phyloP scores from a whole-genome alignment of 2,329 filamentous ascomycete genomes.

The Chaetothyriales sp. region DNA sequence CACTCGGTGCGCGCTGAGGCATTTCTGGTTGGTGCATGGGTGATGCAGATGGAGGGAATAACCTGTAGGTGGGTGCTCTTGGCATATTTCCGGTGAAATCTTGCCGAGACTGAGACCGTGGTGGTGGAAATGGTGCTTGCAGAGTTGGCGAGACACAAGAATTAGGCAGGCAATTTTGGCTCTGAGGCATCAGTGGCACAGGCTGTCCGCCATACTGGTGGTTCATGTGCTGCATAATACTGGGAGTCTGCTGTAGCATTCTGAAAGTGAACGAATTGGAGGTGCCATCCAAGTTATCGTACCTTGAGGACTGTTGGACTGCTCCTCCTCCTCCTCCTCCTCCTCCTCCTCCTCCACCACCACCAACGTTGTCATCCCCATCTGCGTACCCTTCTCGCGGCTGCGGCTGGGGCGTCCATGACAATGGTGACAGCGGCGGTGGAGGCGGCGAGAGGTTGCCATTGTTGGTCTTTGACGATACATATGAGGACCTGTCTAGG shows the following conservation, averaged over 20 bases:
- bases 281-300: slow-evolving; percentile 9
- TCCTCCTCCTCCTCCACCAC: no score
- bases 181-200: background rate
- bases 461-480: slow-evolving; percentile 1
- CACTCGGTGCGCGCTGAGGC: background rate
- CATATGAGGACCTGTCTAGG: slow-evolving; percentile 2
- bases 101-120: background rate
- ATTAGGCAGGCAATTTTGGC: background rate
- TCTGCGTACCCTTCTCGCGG: slow-evolving; percentile 9
- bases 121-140: background rate
- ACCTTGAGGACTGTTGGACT: slow-evolving; percentile 2
- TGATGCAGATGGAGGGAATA: background rate
- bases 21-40: background rate
- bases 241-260: slow-evolving; percentile 3
- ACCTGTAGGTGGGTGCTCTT: background rate
- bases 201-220: slow-evolving; percentile 9
- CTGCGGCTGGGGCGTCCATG: background rate
- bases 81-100: background rate
- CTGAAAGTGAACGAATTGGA: slow-evolving; percentile 7
- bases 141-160: background rate
- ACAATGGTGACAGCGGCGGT: slow-evolving; percentile 2
- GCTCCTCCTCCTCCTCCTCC: slow-evolving; percentile 5
- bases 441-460: slow-evolving; percentile 2
- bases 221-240: slow-evolving; percentile 4
- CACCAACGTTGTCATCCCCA: slow-evolving; percentile 6